A percentile compares a stretch with the other conserved stretches of the same genome.
These are phyloP conservation scores for Cymbopogon flexuosus DNA, from an alignment of 202 grass and related monocot genomes.

Conservation along the genomic window DNA sequence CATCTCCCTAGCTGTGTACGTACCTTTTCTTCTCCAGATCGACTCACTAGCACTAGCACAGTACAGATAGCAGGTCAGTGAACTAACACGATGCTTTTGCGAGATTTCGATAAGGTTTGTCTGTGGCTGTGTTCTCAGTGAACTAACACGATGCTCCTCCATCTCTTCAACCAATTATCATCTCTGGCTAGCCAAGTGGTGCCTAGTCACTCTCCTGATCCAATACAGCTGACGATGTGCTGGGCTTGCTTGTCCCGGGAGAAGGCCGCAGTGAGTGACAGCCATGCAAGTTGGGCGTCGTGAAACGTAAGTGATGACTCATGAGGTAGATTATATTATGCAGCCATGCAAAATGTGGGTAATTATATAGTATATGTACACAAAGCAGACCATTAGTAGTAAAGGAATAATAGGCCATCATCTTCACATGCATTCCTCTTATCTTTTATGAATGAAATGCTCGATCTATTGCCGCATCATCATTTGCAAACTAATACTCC, in stretches of 20 bases:
- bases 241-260: conserved; percentile 10
- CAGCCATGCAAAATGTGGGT: neutral
- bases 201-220: conserved; percentile 32
- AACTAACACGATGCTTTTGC: neutral
- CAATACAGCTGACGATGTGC: neutral
- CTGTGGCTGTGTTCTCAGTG: neutral
- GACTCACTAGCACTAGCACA: neutral
- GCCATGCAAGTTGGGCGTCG: neutral
- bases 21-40: neutral
- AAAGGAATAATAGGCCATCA: too few relatives aligned
- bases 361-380: too few relatives aligned
- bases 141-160: neutral
- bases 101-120: neutral
- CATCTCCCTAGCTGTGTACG: too few relatives aligned
- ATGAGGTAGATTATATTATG: neutral
- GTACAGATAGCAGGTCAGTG: neutral
- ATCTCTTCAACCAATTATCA: neutral
- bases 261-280: neutral
- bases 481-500: too few relatives aligned
- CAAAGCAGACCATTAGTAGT: too few relatives aligned
- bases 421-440: too few relatives aligned
- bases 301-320: conserved; percentile 18
- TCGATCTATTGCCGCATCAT: too few relatives aligned
- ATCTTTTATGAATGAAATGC: too few relatives aligned
- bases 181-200: neutral